These are phyloP conservation scores for Quercus agrifolia DNA, from an alignment of 306 rosid genomes.

Conservation along the genomic window DNA sequence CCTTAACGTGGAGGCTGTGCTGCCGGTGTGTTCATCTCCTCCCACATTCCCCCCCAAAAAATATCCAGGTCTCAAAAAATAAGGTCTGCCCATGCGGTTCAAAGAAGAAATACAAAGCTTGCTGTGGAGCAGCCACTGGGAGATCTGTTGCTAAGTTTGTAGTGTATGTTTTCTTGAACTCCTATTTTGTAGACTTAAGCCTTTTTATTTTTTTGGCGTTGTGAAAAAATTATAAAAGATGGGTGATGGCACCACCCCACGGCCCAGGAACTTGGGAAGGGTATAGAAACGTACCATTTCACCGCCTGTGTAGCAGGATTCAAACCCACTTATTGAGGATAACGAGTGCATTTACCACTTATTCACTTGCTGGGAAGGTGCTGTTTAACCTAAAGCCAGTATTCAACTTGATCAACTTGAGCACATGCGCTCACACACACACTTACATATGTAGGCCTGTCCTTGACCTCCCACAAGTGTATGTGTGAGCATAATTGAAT, in stretches of 20 bases:
- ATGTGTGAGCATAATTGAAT: neutral
- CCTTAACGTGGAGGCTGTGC: neutral
- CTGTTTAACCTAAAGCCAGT: too few species aligned
- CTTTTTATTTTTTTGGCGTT: neutral
- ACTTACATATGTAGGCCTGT: neutral
- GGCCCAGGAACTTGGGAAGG: too few species aligned
- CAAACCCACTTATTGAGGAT: too few species aligned
- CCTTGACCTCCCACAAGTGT: neutral
- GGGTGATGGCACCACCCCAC: too few species aligned
- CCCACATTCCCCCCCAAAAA: neutral
- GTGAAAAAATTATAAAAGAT: too few species aligned
- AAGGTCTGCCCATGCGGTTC: constrained; percentile 78
- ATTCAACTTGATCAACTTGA: too few species aligned
- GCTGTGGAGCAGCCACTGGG: constrained; percentile 61
- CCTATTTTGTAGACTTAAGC: neutral
- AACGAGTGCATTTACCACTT: too few species aligned
- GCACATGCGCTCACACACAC: neutral
- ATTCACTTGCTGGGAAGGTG: too few species aligned
- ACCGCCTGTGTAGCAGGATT: too few species aligned
- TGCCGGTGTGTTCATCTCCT: constrained; percentile 9
- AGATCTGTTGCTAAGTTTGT: constrained; percentile 44
- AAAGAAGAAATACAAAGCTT: constrained; percentile 73
- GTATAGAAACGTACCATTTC: too few species aligned
- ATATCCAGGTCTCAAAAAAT: constrained; percentile 49
- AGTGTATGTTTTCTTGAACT: constrained; percentile 45